Evolutionary conservation across 164 flowering plant species (phyloP).

Genomic region (grape (Vitis vinifera)): DNA sequence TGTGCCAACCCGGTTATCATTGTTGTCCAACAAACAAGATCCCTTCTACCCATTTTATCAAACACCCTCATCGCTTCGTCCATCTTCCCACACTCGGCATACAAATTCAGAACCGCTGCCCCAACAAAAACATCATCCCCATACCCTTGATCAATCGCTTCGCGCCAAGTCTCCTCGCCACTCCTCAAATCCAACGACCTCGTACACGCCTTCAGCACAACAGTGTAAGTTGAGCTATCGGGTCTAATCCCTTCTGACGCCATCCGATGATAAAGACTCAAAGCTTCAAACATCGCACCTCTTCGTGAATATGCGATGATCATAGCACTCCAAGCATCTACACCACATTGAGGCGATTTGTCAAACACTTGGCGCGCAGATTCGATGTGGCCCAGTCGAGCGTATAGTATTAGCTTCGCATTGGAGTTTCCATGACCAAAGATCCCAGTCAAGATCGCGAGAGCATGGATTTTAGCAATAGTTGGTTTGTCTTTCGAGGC

Average conservation of each 20-base stretch:
- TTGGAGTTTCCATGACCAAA: slow-evolving; percentile 20
- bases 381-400: slow-evolving; percentile 20
- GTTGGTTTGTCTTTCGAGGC: slow-evolving; percentile 24
- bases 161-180: slow-evolving; percentile 39
- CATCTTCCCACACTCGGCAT: slow-evolving; percentile 50
- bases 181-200: slow-evolving; percentile 31
- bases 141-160: slow-evolving; percentile 43
- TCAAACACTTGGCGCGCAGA: slow-evolving; percentile 52
- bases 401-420: slow-evolving; percentile 38
- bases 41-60: slow-evolving; percentile 41
- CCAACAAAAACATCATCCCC: slow-evolving; percentile 51
- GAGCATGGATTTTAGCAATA: slow-evolving; percentile 37
- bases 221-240: slow-evolving; percentile 60
- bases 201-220: slow-evolving; percentile 51
- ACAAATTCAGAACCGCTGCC: slow-evolving; percentile 58
- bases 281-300: slow-evolving; percentile 21
- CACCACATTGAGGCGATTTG: slow-evolving; percentile 30
- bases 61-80: slow-evolving; percentile 46
- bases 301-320: slow-evolving; percentile 22
- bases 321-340: slow-evolving; percentile 48
- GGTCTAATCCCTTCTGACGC: slow-evolving; percentile 35
- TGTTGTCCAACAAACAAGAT: slow-evolving; percentile 57
- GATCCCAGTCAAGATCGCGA: slow-evolving; percentile 31
- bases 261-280: slow-evolving; percentile 35
- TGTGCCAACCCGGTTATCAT: slow-evolving; percentile 46